These are phyloP conservation scores for Dothideomycetidae sp. DNA, from an alignment of 2,329 filamentous ascomycete genomes.

Conservation along the genomic window DNA sequence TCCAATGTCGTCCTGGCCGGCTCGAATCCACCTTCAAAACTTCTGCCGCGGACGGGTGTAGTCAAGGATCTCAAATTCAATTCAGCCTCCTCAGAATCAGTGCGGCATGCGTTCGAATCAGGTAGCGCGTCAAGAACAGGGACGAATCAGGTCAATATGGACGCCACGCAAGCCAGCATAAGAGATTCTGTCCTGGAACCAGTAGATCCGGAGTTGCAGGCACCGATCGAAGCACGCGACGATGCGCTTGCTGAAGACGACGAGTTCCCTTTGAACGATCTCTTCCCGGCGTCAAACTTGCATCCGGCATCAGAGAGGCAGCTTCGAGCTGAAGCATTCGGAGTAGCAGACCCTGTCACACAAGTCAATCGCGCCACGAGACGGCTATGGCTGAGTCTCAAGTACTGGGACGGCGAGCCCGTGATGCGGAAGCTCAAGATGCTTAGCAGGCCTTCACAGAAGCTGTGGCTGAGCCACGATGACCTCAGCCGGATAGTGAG, in stretches of 20 bases:
- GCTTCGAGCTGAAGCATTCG: slow-evolving; percentile 6
- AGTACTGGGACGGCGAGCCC: slow-evolving; percentile 75
- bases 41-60: slow-evolving; percentile 16
- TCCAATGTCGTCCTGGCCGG: slow-evolving; percentile 65
- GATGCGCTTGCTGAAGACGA: neutral
- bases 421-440: slow-evolving; percentile 54
- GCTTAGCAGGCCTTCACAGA: slow-evolving; percentile 60
- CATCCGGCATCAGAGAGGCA: slow-evolving; percentile 1
- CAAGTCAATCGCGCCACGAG: slow-evolving; percentile 53
- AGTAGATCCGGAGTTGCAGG: neutral
- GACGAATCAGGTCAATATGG: neutral
- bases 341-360: slow-evolving; percentile 17
- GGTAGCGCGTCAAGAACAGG: neutral
- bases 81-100: neutral
- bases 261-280: slow-evolving; percentile 5
- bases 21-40: slow-evolving; percentile 31
- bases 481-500: slow-evolving; percentile 52
- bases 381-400: slow-evolving; percentile 76
- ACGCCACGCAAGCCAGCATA: neutral
- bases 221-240: neutral
- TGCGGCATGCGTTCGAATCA: neutral
- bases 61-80: slow-evolving; percentile 1
- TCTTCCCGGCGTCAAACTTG: slow-evolving; percentile 9
- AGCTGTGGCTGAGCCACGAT: slow-evolving; percentile 49
- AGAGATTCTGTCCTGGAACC: neutral